Evolutionary conservation across 805 yeast genomes (phyloP), one percentile per base, ranked within the genome.

Genomic region (Lipomyces oligophaga): DNA sequence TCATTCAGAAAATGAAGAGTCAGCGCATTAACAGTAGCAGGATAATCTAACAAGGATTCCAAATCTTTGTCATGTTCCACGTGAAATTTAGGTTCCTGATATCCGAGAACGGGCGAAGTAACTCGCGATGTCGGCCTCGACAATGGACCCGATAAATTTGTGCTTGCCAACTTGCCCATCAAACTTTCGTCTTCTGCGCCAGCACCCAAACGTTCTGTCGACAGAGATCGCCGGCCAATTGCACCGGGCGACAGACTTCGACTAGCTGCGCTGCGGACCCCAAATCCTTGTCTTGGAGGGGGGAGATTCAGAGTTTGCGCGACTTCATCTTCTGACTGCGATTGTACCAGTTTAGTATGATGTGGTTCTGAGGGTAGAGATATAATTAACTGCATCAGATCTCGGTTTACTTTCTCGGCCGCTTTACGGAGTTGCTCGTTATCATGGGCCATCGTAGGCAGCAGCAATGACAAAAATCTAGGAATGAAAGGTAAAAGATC

Each of bases 401-500:
- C 75, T 22, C 71, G 69, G 56, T 81, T 82, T n/a, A 84, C 74
- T 3, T 66, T 67, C 38, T 70, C 71, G 0, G 86, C 82, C 42
- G 75, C 71, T 31, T 76, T 75, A 34, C 75, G 74, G 5, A 81
- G 66, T 28, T 68, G 72, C 4, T 73, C 67, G 25, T 67, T 67
- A 13, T 75, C 70, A 46, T 75, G 78, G 5, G 85, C 78, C 61
- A 81, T 72, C 1, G 82, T 72, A 16, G 81, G 75, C 50, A 89
- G 69, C 33, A 86, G 68, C 4, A 83, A 78, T 1, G 89, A 73
- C 13, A 90, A 69, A 32, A 90, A 71, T 44, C 85, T 81, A 1
- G 96, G 87, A 42, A 86, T 74, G 48, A 78, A 82, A 20, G 81
- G 78, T 21, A 84, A 70, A 52, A 90, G 81, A 37, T 89, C 83